These are phyloP conservation scores for Eimeria necatrix DNA, from an alignment of 169 alveolate genomes.

Conservation along the genomic window DNA sequence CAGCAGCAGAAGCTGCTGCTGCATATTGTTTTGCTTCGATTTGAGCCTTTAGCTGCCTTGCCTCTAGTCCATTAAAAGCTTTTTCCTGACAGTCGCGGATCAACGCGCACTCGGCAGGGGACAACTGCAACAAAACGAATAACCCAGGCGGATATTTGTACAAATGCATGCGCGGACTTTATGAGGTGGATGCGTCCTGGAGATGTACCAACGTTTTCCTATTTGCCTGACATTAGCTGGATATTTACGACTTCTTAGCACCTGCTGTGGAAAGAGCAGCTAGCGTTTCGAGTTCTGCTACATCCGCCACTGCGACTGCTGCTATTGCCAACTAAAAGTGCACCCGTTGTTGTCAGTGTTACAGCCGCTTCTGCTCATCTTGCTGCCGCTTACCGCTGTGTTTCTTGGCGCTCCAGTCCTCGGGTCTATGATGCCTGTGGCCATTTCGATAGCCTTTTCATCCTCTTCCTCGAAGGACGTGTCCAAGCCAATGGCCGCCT, in stretches of 20 bases:
- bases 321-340: background rate
- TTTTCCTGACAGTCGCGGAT: conserved; percentile 45
- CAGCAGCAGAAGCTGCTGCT: background rate
- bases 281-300: background rate
- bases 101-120: conserved; percentile 58
- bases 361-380: background rate
- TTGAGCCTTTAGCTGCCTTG: conserved; percentile 37
- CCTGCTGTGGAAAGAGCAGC: background rate
- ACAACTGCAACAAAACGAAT: background rate
- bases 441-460: conserved; percentile 38
- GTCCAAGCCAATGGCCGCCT: background rate
- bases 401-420: conserved; percentile 50
- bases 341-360: background rate
- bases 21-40: background rate
- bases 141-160: background rate
- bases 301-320: background rate
- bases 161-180: background rate
- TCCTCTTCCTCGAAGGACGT: background rate
- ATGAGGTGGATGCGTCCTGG: background rate
- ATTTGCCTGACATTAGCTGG: background rate
- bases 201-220: background rate
- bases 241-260: background rate
- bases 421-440: conserved; percentile 51
- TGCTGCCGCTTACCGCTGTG: conserved; percentile 24
- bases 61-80: conserved; percentile 54